A percentile compares a stretch with the other conserved stretches of the same genome.
Conservation (phyloP, 2,329 filamentous ascomycete genomes). For the Geosmithia flava region DNA sequence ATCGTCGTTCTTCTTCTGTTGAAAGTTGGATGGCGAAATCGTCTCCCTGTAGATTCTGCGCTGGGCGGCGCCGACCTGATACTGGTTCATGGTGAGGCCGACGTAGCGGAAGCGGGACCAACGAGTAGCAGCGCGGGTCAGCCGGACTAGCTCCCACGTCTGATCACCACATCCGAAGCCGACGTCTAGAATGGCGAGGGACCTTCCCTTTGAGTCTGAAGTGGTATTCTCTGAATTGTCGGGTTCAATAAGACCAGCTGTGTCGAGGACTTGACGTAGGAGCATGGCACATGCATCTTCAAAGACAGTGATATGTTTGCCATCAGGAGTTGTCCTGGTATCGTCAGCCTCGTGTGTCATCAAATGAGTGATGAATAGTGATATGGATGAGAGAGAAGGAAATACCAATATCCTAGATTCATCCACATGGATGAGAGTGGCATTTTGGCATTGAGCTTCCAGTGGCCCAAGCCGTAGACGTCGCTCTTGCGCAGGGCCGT, state of each 20-base stretch:
- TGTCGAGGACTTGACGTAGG: conserved; percentile 29
- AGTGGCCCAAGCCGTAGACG: conserved; percentile 40
- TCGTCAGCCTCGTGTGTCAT: not conserved
- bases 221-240: conserved; percentile 1
- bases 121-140: conserved; percentile 7
- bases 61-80: conserved; percentile 27
- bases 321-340: conserved; percentile 16
- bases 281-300: conserved; percentile 35
- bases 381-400: conserved; percentile 5
- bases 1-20: not conserved
- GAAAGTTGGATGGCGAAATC: not conserved
- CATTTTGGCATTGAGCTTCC: conserved; percentile 36
- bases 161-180: conserved; percentile 50
- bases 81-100: conserved; percentile 36
- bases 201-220: conserved; percentile 1
- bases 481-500: conserved; percentile 13
- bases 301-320: conserved; percentile 20
- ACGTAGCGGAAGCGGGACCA: conserved; percentile 29
- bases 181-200: conserved; percentile 33
- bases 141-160: conserved; percentile 28
- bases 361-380: too few species aligned
- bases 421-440: conserved; percentile 45
- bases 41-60: conserved; percentile 12
- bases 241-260: conserved; percentile 23
- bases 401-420: conserved; percentile 50